Conservation (phyloP, 225 moss, liverwort and hornwort species). For the Asterella californica region DNA sequence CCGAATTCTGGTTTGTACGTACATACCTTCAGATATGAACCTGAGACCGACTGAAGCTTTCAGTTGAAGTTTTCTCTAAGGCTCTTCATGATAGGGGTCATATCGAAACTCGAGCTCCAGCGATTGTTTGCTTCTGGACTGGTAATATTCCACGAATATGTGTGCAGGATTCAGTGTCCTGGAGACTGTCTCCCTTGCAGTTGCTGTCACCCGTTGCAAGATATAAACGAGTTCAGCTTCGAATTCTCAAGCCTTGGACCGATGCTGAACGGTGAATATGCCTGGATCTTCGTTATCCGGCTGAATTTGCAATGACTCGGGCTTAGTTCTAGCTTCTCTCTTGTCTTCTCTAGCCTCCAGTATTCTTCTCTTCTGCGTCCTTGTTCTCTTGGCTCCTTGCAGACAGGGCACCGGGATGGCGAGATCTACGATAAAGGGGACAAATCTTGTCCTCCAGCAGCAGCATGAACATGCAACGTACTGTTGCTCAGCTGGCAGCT, state of each 20-base stretch:
- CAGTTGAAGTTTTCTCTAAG: not conserved
- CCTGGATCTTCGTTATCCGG: not conserved
- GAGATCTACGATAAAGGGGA: not conserved
- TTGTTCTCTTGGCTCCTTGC: not conserved
- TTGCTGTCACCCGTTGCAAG: too few species aligned
- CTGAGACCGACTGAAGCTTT: too few species aligned
- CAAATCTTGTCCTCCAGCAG: not conserved
- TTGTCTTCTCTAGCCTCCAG: not conserved
- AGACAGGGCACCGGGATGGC: not conserved
- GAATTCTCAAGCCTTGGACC: not conserved
- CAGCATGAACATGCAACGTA: not conserved
- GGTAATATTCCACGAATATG: too few species aligned
- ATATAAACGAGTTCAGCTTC: not conserved
- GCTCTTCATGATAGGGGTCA: not conserved
- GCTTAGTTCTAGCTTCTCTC: not conserved
- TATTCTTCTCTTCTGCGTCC: not conserved
- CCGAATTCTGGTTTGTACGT: not conserved
- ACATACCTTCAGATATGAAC: too few species aligned
- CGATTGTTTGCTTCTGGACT: too few species aligned
- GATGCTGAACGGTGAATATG: not conserved
- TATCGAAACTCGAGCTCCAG: not conserved
- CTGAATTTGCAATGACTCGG: not conserved
- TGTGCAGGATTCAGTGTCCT: too few species aligned
- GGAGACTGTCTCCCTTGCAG: too few species aligned
- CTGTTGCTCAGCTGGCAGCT: not conserved